Base-by-base conservation (phyloP, 2,329 filamentous ascomycete species). In the Aspergillus bombycis region DNA sequence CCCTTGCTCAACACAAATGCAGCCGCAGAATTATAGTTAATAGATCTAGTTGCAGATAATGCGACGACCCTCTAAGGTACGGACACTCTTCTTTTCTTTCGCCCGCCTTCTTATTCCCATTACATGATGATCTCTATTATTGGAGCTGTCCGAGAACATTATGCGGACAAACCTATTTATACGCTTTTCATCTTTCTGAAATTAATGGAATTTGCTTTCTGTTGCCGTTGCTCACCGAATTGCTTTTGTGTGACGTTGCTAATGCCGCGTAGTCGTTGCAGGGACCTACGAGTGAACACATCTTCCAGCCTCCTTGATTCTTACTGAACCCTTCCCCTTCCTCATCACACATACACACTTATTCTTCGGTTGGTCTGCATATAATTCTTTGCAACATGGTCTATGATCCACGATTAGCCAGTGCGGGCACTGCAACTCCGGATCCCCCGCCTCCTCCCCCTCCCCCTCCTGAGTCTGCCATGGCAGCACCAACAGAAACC, bases 131-230 rank as follows among this genome's bases (percentile, higher is more conserved):
- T 75, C 73, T 71, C 72, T 75, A 74, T 82, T 90, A 91, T 91
- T 92, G 89, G 89, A 92, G 89, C 89, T 91, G 89, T 92, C 89
- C 88, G 86, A 86, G 82, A 77, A 75, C 65, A 77, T 72, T 80
- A 74, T 89, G 88, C 83, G 85, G 89, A 91, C 82, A 80, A 76
- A 83, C 81, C 79, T 83, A 80, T 53, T 64, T 80, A 78, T 88
- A 89, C 86, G 86, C 72, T 72, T 73, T 74, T 72, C 65, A 68
- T 71, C 61, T 70, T 64, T 70, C 71, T 72, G 72, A 76, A 68
- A 3, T 61, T 21, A 26, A 52, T 60, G 61, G 41, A 56, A 56
- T 57, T 61, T 46, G 45, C 57, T 50, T 64, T 32, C 66, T 50
- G 54, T 45, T 23, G 19, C 64, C 56, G 41, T 21, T 41, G 55